Evolutionary conservation across 495 filamentous ascomycete species (phyloP), one percentile per base, ranked within the genome.

Genomic region (Penicillium coffeae): DNA sequence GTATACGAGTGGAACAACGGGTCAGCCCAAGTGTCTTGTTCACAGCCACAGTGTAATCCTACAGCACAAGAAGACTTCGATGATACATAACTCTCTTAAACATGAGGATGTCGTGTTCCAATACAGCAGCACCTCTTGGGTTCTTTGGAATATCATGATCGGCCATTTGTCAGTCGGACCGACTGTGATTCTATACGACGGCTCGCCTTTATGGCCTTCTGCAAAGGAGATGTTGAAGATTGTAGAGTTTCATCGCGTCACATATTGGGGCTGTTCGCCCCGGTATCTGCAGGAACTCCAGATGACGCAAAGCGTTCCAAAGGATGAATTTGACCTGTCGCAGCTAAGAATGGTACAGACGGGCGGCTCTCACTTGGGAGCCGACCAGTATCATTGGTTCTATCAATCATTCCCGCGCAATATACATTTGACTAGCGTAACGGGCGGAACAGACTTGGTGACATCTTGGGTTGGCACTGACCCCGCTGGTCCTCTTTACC

Each of bases 301-400:
- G 50, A 85, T 82, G 48, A 66, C 68, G 22, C 68, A 70, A 2
- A 72, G 85, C 18, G 53, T 62, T 0, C 85, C 86, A 1, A 74
- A 76, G 20, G 60, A 77, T 8, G 68, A 84, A 14, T 71, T 76
- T 16, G 81, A 88, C 54, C 68, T 89, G 16, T 78, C 72, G 0
- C 60, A 52, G 33, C 68, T 90, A 38, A 64, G 67, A 38, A 60
- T 65, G 30, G 84, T 88, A 49, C 34, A 78, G 72, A 27, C 76
- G 59, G 47, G 88, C 79, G 16, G 86, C 80, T 46, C 88, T 85
- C 85, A 85, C 85, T 6, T 74, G 83, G 27, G 77, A 76, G 16
- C 74, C 82, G 72, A 82, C 35, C 71, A 85, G 39, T 88, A 88
- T 61, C 75, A 85, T 45, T 90, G 84, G 84, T 87, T 89, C 68